These are phyloP conservation scores for Solanum megistacrolobum DNA, from an alignment of 257 asterid genomes.

Conservation along the genomic window DNA sequence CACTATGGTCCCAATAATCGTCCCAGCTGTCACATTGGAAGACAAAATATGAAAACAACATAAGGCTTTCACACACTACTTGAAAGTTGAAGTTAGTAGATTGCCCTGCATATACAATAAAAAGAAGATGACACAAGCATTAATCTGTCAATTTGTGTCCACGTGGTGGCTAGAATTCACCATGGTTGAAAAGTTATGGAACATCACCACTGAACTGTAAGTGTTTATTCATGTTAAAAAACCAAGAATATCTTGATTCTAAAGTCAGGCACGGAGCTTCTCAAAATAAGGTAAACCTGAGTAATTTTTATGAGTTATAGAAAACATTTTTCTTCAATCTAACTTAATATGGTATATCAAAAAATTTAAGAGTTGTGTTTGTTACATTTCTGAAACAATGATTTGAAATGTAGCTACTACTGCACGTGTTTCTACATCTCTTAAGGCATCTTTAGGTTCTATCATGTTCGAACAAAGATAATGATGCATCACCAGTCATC, in stretches of 20 bases:
- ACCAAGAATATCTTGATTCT: neutral
- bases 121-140: neutral
- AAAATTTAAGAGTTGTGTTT: neutral
- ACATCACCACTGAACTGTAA: neutral
- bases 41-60: neutral
- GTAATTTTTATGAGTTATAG: neutral
- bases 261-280: neutral
- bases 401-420: neutral
- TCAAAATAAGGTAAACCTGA: neutral
- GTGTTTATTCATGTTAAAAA: neutral
- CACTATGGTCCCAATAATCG: conserved; percentile 52
- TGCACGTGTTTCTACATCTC: neutral
- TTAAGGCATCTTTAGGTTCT: neutral
- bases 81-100: neutral
- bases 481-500: neutral
- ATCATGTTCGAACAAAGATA: neutral
- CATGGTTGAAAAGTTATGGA: neutral
- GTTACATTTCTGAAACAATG: neutral
- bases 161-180: neutral
- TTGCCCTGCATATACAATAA: neutral
- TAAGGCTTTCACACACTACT: neutral
- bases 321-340: neutral
- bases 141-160: neutral
- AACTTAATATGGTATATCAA: neutral
- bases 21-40: conserved; percentile 56